These are phyloP conservation scores for Stramenopiles sp. DNA, from an alignment of 352 stramenopile genomes.

Conservation along the genomic window DNA sequence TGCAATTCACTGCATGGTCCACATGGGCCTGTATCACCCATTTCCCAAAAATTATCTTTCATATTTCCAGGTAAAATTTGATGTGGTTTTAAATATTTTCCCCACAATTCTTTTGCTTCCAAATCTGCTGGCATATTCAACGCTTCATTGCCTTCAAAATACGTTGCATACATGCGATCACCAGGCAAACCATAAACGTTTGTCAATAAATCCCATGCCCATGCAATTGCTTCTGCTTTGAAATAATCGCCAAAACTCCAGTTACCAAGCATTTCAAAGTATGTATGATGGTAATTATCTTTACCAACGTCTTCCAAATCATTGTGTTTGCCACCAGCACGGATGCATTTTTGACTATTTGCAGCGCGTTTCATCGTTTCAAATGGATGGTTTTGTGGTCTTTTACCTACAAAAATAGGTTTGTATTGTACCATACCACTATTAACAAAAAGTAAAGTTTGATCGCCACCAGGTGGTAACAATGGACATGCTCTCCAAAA, in stretches of 20 bases:
- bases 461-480: constrained; percentile 80
- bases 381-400: constrained; percentile 74
- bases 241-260: constrained; percentile 99
- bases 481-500: constrained; percentile 87
- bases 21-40: constrained; percentile 95
- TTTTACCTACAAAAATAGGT: constrained; percentile 92
- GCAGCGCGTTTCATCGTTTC: constrained; percentile 63
- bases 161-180: constrained; percentile 87
- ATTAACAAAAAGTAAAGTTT: constrained; percentile 96
- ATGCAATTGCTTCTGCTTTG: constrained; percentile 89
- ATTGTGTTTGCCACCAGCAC: constrained; percentile 97
- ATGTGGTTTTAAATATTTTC: constrained; percentile 46
- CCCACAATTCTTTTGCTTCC: constrained; percentile 17
- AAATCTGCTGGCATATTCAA: constrained; percentile 20
- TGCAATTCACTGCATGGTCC: constrained; percentile 98
- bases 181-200: constrained; percentile 68
- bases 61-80: constrained; percentile 74
- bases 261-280: constrained; percentile 98
- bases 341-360: constrained; percentile 99
- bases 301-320: constrained; percentile 97
- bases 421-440: constrained; percentile 99
- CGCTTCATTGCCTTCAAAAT: constrained; percentile 84
- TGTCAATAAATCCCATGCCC: constrained; percentile 86
- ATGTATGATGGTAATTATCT: constrained; percentile 98
- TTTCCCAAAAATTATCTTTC: constrained; percentile 99